These are phyloP conservation scores for Dillenia turbinata DNA, from an alignment of 164 flowering plant genomes.

Conservation along the genomic window DNA sequence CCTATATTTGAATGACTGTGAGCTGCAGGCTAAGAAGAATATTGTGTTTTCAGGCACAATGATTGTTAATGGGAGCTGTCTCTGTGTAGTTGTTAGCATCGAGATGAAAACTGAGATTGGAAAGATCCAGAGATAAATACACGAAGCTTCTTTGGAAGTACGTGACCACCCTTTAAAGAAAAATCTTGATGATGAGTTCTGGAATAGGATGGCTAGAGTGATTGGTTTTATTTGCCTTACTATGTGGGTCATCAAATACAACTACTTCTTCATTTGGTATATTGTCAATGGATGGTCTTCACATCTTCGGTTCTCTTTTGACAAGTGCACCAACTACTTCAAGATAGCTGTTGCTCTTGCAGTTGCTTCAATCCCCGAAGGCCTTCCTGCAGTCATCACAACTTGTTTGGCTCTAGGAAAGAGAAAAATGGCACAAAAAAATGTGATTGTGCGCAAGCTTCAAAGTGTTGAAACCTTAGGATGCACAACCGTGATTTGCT, in stretches of 20 bases:
- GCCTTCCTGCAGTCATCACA: slow-evolving; percentile 92
- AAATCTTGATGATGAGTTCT: slow-evolving; percentile 89
- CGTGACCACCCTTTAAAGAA: slow-evolving; percentile 78
- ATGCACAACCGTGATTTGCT: slow-evolving; percentile 90
- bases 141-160: slow-evolving; percentile 84
- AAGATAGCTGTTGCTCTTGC: slow-evolving; percentile 91
- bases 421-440: slow-evolving; percentile 89
- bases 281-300: slow-evolving; percentile 64
- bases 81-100: slow-evolving; percentile 59
- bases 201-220: slow-evolving; percentile 65
- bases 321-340: slow-evolving; percentile 88
- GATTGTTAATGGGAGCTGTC: slow-evolving; percentile 75
- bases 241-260: slow-evolving; percentile 85
- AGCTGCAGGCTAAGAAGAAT: slow-evolving; percentile 81
- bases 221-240: slow-evolving; percentile 75
- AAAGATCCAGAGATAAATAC: slow-evolving; percentile 81
- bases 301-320: slow-evolving; percentile 72
- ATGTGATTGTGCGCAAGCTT: slow-evolving; percentile 85
- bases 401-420: slow-evolving; percentile 92
- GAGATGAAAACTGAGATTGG: slow-evolving; percentile 92
- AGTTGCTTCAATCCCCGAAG: slow-evolving; percentile 96
- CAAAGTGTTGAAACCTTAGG: slow-evolving; percentile 94
- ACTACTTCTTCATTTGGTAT: slow-evolving; percentile 77
- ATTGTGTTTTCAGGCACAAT: slow-evolving; percentile 93
- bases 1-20: slow-evolving; percentile 67